These are phyloP conservation scores for Pseudonitzschia multistriata DNA, from an alignment of 108 stramenopile genomes.

Conservation along the genomic window DNA sequence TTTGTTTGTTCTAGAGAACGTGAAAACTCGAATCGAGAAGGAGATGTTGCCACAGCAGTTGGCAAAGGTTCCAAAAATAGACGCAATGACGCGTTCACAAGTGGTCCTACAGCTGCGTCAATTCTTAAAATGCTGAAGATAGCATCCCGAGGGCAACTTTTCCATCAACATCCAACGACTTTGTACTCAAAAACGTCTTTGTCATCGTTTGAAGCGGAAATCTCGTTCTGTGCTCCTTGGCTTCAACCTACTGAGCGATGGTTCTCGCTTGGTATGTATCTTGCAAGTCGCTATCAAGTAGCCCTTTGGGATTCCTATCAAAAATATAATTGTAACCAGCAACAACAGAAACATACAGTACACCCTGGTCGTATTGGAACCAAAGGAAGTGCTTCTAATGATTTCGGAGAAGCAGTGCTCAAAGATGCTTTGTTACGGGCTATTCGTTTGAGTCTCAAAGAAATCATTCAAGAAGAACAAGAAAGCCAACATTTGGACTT, in stretches of 20 bases:
- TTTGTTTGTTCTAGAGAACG: slow-evolving; percentile 8
- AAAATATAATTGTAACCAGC: not conserved
- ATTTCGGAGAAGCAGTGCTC: slow-evolving; percentile 1
- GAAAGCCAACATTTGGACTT: not conserved
- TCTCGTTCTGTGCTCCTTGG: slow-evolving; percentile 51
- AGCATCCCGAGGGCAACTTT: slow-evolving; percentile 46
- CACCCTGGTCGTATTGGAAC: not conserved
- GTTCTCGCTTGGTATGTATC: slow-evolving; percentile 75
- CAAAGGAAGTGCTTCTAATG: not conserved
- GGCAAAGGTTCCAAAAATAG: not conserved
- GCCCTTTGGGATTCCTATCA: slow-evolving; percentile 63
- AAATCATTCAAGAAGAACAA: not conserved
- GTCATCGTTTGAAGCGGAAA: not conserved
- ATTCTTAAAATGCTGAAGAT: slow-evolving; percentile 41
- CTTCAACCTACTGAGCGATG: slow-evolving; percentile 65
- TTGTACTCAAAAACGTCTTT: not conserved
- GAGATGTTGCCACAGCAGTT: not conserved
- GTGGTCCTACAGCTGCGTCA: not conserved
- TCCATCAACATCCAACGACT: not conserved
- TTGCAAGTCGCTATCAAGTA: slow-evolving; percentile 71
- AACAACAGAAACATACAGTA: not conserved
- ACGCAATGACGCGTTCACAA: not conserved
- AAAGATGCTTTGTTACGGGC: not conserved
- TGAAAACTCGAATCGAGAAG: too few relatives aligned
- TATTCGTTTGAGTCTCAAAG: not conserved